A percentile compares a stretch with the other conserved stretches of the same genome.
phyloP scores from a whole-genome alignment of 2,329 filamentous ascomycete genomes.

The Beauveria sp. region DNA sequence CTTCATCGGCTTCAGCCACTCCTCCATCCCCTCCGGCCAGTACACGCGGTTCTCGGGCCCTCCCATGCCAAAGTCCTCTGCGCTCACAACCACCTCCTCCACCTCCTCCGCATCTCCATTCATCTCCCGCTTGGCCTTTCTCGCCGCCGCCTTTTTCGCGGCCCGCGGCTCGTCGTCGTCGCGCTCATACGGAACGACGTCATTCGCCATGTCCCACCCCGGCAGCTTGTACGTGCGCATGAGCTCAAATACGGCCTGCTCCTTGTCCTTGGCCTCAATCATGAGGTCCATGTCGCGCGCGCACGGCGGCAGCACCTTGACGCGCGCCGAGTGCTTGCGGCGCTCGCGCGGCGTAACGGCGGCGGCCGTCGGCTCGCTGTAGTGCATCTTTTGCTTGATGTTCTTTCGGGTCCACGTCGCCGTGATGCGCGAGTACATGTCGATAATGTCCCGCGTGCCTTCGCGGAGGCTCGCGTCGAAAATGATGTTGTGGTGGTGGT shows the following conservation, averaged over 20 bases:
- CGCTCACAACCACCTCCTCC: conserved; percentile 41
- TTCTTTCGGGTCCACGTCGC: conserved; percentile 77
- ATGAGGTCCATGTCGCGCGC: conserved; percentile 84
- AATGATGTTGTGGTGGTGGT: conserved; percentile 90
- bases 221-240: conserved; percentile 84
- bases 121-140: conserved; percentile 32
- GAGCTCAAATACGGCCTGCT: conserved; percentile 89
- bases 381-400: conserved; percentile 95
- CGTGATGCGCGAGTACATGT: conserved; percentile 66
- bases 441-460: conserved; percentile 73
- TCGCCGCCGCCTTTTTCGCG: conserved; percentile 30
- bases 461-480: conserved; percentile 72
- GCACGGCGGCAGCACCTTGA: conserved; percentile 75
- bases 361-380: conserved; percentile 60
- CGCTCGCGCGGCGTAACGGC: conserved; percentile 72
- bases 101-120: conserved; percentile 25
- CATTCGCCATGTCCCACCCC: conserved; percentile 66
- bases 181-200: conserved; percentile 69
- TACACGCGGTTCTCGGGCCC: conserved; percentile 76
- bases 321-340: conserved; percentile 77
- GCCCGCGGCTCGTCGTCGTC: conserved; percentile 56
- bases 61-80: conserved; percentile 77
- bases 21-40: conserved; percentile 84
- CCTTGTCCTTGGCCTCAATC: conserved; percentile 98
- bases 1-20: conserved; percentile 53